Conservation (phyloP, 2,329 filamentous ascomycete genomes). For the Aureobasidium pullulans region DNA sequence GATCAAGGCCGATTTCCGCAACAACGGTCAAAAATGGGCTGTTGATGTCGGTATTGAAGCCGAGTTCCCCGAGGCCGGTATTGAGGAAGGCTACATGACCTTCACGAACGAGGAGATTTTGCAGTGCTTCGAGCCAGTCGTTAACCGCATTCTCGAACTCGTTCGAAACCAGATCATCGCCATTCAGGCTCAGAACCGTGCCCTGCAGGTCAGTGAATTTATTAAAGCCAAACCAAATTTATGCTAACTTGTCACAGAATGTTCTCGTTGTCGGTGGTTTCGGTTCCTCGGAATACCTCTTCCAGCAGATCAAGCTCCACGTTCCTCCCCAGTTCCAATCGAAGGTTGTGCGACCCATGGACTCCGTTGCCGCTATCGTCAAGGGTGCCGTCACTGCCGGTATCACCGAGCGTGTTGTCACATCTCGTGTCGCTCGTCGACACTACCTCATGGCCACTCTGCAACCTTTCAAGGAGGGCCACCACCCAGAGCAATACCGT, state of each 20-base stretch:
- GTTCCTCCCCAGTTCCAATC: constrained; percentile 97
- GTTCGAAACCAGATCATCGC: constrained; percentile 98
- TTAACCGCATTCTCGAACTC: constrained; percentile 91
- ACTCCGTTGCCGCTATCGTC: constrained; percentile 96
- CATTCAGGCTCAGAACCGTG: constrained; percentile 92
- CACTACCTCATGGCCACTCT: constrained; percentile 99
- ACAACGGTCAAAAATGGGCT: constrained; percentile 98
- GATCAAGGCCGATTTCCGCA: constrained; percentile 98
- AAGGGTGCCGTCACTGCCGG: constrained; percentile 96
- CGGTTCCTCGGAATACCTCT: constrained; percentile 95
- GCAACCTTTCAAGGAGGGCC: constrained; percentile 97
- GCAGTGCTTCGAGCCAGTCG: constrained; percentile 97
- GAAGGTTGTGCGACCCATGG: constrained; percentile 97
- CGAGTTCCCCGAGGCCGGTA: constrained; percentile 93
- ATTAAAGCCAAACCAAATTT: not conserved
- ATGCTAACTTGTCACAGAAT: constrained; percentile 49
- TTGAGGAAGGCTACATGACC: constrained; percentile 99
- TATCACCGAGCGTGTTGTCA: constrained; percentile 94
- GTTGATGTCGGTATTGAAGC: constrained; percentile 98
- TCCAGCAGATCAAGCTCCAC: constrained; percentile 98
- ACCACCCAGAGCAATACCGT: constrained; percentile 96
- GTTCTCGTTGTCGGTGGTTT: constrained; percentile 97
- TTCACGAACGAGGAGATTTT: constrained; percentile 99
- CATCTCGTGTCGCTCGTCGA: constrained; percentile 89
- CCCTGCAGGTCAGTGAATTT: constrained; percentile 58